Evolutionary conservation across 2,329 filamentous ascomycete genomes (phyloP).

Genomic region (Ceratocystis cubensis): DNA sequence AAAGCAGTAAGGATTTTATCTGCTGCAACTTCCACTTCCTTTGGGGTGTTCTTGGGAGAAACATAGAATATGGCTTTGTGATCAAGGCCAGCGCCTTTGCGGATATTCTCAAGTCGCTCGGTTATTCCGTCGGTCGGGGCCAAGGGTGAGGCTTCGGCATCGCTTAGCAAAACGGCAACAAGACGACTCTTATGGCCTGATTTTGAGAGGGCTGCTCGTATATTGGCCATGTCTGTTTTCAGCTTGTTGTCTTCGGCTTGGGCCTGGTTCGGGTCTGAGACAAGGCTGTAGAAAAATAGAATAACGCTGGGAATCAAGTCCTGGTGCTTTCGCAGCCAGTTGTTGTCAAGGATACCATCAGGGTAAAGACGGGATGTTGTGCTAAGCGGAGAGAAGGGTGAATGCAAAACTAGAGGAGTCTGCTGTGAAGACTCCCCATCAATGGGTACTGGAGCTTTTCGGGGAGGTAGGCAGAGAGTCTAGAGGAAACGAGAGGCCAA

Average conservation of each 20-base stretch:
- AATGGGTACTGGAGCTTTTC: conserved; percentile 42
- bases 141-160: conserved; percentile 40
- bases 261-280: conserved; percentile 57
- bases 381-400: conserved; percentile 79
- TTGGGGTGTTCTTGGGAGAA: conserved; percentile 56
- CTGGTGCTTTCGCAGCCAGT: conserved; percentile 86
- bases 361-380: conserved; percentile 74
- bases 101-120: conserved; percentile 65
- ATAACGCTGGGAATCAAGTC: conserved; percentile 67
- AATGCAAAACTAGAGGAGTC: conserved; percentile 56
- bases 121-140: conserved; percentile 44
- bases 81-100: conserved; percentile 67
- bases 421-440: conserved; percentile 35
- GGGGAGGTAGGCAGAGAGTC: conserved; percentile 45
- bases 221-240: conserved; percentile 70
- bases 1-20: conserved; percentile 60
- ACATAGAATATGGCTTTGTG: conserved; percentile 77
- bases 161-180: conserved; percentile 63
- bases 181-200: conserved; percentile 69
- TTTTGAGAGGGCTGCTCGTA: conserved; percentile 53
- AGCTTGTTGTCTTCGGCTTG: conserved; percentile 76
- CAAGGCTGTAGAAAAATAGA: conserved; percentile 68
- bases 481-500: conserved; percentile 25
- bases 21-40: conserved; percentile 61
- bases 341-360: conserved; percentile 69